Conservation (phyloP, 1,284 basidiomycete genomes). For the Ganoderma multipileum region DNA sequence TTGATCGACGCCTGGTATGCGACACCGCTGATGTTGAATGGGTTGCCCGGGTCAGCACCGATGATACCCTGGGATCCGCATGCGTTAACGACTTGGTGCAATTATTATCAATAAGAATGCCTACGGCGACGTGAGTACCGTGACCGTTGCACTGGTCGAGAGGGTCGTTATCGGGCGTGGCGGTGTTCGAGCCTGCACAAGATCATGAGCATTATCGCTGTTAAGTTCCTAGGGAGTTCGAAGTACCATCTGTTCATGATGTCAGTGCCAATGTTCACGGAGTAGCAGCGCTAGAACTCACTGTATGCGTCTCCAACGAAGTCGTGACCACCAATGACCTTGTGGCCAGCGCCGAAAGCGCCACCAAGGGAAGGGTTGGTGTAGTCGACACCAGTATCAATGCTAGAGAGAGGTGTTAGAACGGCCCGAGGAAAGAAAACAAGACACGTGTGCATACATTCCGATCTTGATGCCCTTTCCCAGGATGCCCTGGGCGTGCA, state of each 20-base stretch:
- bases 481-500: conserved; percentile 56
- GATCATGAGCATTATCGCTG: neutral
- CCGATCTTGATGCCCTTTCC: conserved; percentile 61
- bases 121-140: conserved; percentile 66
- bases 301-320: conserved; percentile 54
- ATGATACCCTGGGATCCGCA: conserved; percentile 59
- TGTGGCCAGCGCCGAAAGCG: conserved; percentile 65
- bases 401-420: conserved; percentile 26
- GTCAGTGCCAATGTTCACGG: neutral
- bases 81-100: neutral
- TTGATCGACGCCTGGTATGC: conserved; percentile 53
- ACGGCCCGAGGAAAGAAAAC: neutral
- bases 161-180: conserved; percentile 53
- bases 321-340: conserved; percentile 64
- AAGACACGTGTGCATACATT: conserved; percentile 40
- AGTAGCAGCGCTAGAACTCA: conserved; percentile 21
- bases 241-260: conserved; percentile 14
- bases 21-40: conserved; percentile 62
- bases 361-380: conserved; percentile 70
- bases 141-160: conserved; percentile 62
- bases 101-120: conserved; percentile 20
- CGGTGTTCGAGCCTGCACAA: conserved; percentile 47
- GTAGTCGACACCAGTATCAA: conserved; percentile 59
- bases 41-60: conserved; percentile 61
- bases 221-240: neutral